phyloP scores from a whole-genome alignment of 306 rosid species.

The Cucurbita argyrosperma region DNA sequence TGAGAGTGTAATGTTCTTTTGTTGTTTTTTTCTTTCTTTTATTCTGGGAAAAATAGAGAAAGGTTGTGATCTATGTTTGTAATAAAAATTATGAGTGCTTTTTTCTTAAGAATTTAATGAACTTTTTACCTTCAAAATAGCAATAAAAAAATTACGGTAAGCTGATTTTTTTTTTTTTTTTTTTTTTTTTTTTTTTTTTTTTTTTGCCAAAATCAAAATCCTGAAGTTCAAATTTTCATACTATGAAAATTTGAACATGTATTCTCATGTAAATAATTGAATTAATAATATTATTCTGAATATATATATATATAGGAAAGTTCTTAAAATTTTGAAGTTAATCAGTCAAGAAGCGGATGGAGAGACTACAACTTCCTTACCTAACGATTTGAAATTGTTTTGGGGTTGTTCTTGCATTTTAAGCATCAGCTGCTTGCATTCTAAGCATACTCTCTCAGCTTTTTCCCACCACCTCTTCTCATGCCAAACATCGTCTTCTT shows the following conservation, averaged over 20 bases:
- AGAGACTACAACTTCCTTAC: constrained; percentile 45
- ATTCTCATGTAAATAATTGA: no score
- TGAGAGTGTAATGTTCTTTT: neutral
- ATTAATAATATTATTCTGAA: no score
- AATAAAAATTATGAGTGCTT: neutral
- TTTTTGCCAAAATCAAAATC: no score
- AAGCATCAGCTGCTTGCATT: constrained; percentile 42
- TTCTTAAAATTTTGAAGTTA: neutral
- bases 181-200: no score
- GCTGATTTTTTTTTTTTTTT: no score
- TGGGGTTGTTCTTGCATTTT: constrained; percentile 30
- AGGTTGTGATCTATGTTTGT: neutral
- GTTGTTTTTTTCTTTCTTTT: neutral
- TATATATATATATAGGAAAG: neutral
- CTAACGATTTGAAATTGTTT: constrained; percentile 30
- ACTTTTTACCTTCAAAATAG: no score
- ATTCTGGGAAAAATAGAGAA: neutral
- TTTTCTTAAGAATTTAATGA: no score
- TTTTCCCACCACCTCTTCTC: neutral
- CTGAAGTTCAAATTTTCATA: no score
- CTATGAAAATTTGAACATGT: no score
- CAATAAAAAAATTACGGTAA: no score
- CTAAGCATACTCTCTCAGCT: constrained; percentile 24
- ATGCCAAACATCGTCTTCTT: neutral
- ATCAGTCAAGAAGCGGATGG: constrained; percentile 19